Evolutionary conservation across 2,329 filamentous ascomycete genomes (phyloP).

Genomic region (Bipolaris zeicola): DNA sequence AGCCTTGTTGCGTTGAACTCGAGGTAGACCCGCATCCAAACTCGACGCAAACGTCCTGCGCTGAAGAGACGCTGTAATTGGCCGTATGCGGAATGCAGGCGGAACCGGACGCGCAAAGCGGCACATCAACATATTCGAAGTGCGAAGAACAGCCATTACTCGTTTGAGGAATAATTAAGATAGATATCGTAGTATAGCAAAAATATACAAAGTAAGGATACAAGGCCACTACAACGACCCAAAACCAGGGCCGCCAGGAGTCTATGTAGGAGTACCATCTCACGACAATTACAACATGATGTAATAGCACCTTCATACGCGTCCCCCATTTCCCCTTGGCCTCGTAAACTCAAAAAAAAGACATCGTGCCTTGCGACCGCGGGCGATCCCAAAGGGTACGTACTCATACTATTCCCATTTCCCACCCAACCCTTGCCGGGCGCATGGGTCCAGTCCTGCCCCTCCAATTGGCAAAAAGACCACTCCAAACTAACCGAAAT

Average conservation of each 20-base stretch:
- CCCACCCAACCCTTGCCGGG: not conserved
- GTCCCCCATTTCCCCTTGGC: slow-evolving; percentile 10
- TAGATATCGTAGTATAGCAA: too few relatives aligned
- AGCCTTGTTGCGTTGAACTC: slow-evolving; percentile 26
- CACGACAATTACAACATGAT: slow-evolving; percentile 12
- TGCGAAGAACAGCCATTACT: slow-evolving; percentile 20
- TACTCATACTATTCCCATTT: not conserved
- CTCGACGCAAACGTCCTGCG: slow-evolving; percentile 16
- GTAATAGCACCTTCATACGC: slow-evolving; percentile 11
- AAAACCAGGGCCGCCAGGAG: not conserved
- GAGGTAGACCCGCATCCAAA: slow-evolving; percentile 15
- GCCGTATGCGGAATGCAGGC: slow-evolving; percentile 9
- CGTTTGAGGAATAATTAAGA: not conserved
- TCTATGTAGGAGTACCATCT: slow-evolving; percentile 2
- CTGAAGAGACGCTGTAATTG: slow-evolving; percentile 7
- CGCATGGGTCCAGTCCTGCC: not conserved
- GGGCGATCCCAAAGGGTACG: not conserved
- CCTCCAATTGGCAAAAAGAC: not conserved
- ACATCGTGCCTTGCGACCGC: slow-evolving; percentile 11
- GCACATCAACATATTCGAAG: slow-evolving; percentile 9
- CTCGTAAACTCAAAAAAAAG: not conserved
- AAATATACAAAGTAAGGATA: not conserved
- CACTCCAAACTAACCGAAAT: not conserved
- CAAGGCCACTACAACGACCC: not conserved
- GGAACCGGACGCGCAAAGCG: slow-evolving; percentile 13